These are phyloP conservation scores for Hanseniaspora nectarophila DNA, from an alignment of 805 yeast species.

Conservation along the genomic window DNA sequence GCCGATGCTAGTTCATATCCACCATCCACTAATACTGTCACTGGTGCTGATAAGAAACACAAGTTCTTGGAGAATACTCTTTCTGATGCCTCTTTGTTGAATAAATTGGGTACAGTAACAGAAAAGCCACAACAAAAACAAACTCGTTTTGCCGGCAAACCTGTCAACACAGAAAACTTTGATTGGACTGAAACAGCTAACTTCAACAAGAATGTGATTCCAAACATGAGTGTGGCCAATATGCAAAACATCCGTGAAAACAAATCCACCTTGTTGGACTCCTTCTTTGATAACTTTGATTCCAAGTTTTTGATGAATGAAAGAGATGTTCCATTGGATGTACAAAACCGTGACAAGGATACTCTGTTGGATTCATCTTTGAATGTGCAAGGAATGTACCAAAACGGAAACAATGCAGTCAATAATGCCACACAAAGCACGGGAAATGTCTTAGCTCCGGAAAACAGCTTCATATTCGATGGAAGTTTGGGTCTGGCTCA, in stretches of 20 bases:
- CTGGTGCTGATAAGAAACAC: background rate
- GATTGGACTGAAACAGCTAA: constrained; percentile 4
- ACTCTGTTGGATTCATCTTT: background rate
- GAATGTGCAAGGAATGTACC: background rate
- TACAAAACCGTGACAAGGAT: background rate
- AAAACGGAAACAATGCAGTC: background rate
- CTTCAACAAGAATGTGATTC: background rate
- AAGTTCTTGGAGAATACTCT: background rate
- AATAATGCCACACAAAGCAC: background rate
- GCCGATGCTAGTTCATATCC: background rate
- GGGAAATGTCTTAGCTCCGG: background rate
- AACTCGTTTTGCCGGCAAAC: background rate
- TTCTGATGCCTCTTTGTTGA: background rate
- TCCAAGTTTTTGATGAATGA: background rate
- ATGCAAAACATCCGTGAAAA: background rate
- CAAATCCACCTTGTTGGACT: background rate
- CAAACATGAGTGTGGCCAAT: background rate
- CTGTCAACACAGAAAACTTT: background rate
- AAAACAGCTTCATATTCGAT: constrained; percentile 51
- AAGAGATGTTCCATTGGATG: background rate
- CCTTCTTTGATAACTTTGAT: background rate
- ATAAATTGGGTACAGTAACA: background rate
- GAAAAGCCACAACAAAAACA: background rate
- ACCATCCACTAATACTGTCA: background rate
- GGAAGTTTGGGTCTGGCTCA: constrained; percentile 70